A percentile compares a stretch with the other conserved stretches of the same genome.
phyloP scores from a whole-genome alignment of 495 filamentous ascomycete species.

The Neurospora tetraspora region DNA sequence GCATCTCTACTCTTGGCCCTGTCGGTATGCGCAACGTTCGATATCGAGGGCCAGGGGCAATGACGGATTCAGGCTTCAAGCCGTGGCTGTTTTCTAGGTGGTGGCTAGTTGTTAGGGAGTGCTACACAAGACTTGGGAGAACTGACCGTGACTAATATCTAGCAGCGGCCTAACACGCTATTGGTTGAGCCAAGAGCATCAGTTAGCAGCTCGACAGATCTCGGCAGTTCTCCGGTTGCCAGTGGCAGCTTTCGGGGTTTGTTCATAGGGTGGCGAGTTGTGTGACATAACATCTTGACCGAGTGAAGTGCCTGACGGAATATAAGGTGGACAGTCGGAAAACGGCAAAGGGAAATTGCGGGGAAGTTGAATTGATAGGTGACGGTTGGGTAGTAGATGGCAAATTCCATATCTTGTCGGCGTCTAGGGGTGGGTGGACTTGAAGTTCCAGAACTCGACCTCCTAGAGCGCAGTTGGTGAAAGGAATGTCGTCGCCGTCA shows the following conservation, averaged over 20 bases:
- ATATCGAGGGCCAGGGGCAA: neutral
- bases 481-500: neutral
- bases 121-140: neutral
- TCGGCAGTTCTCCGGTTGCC: neutral
- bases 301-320: neutral
- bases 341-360: neutral
- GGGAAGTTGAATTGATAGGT: neutral
- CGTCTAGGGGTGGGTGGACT: neutral
- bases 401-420: neutral
- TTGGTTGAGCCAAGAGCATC: neutral
- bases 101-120: neutral
- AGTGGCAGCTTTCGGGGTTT: neutral
- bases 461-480: neutral
- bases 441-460: neutral
- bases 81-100: neutral
- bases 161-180: neutral
- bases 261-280: neutral
- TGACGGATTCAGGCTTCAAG: neutral
- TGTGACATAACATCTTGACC: neutral
- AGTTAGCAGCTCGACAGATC: neutral
- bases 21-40: neutral
- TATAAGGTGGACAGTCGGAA: neutral
- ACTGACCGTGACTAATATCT: neutral
- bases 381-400: neutral
- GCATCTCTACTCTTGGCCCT: neutral